Evolutionary conservation across 2,329 filamentous ascomycete genomes (phyloP).

Genomic region (Neurospora crassa): DNA sequence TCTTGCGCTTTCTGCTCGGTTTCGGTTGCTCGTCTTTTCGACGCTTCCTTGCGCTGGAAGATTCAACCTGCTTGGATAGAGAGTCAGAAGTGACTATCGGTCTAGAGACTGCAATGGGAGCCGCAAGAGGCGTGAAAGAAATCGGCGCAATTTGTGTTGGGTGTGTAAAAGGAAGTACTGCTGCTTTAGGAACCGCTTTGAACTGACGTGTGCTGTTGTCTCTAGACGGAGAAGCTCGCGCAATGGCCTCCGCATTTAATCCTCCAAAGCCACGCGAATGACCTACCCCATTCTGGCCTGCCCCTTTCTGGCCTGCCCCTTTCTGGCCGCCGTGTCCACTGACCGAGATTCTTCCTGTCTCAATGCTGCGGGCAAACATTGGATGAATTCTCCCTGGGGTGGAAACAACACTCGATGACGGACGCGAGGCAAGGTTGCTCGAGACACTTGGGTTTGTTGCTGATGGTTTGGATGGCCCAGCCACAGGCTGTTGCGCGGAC

Average conservation of each 20-base stretch:
- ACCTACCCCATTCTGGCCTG: background rate
- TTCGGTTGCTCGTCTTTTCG: background rate
- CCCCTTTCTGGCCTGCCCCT: background rate
- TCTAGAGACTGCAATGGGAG: background rate
- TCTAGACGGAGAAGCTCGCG: background rate
- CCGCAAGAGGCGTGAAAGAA: background rate
- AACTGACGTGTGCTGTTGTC: background rate
- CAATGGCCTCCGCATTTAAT: background rate
- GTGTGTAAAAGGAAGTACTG: background rate
- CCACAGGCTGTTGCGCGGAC: background rate
- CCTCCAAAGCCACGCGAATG: background rate
- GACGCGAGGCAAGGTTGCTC: background rate
- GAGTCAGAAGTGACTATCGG: background rate
- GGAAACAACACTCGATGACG: background rate
- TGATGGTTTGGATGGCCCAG: background rate
- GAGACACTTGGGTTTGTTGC: background rate
- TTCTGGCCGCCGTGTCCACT: background rate
- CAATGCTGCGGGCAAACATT: background rate
- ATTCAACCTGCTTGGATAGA: background rate
- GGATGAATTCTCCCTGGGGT: background rate
- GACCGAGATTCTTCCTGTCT: background rate
- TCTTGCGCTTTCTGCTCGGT: background rate
- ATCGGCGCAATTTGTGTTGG: background rate
- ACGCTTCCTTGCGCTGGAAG: constrained; percentile 1
- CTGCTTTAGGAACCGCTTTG: background rate